Conservation (phyloP, 129 eudicot species). For the Chrysanthemum seticuspe region DNA sequence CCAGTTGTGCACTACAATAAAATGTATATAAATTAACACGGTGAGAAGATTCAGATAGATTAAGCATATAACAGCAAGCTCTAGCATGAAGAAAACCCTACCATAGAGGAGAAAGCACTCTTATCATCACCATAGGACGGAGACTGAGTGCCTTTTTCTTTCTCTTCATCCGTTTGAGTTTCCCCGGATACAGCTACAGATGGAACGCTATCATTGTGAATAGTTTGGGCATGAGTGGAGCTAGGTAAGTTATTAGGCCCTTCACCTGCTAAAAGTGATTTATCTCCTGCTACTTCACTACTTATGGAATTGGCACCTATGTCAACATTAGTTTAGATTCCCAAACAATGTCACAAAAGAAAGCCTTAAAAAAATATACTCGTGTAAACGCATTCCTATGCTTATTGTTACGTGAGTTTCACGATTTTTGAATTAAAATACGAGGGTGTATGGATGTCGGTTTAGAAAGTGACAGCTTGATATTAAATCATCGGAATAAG, state of each 20-base stretch:
- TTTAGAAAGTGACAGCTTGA: not conserved
- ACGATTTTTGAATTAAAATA: not conserved
- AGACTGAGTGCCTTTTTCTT: slow-evolving; percentile 47
- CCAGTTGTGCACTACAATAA: slow-evolving; percentile 81
- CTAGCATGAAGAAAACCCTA: slow-evolving; percentile 15
- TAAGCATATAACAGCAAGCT: not conserved
- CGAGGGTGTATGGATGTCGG: not conserved
- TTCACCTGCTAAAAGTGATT: slow-evolving; percentile 41
- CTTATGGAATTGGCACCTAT: slow-evolving; percentile 43
- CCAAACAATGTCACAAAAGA: slow-evolving; percentile 5
- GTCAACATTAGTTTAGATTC: slow-evolving; percentile 5
- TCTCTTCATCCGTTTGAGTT: slow-evolving; percentile 63
- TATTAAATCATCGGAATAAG: not conserved
- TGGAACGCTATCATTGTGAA: slow-evolving; percentile 48
- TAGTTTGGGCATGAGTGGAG: slow-evolving; percentile 44
- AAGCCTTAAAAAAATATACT: not conserved
- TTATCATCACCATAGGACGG: slow-evolving; percentile 66
- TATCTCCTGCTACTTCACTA: slow-evolving; percentile 54
- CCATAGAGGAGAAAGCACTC: slow-evolving; percentile 74
- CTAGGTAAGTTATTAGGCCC: slow-evolving; percentile 36
- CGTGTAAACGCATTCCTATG: not conserved
- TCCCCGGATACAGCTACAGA: slow-evolving; percentile 61
- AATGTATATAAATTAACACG: slow-evolving; percentile 3
- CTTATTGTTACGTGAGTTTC: not conserved
- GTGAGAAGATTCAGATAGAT: not conserved